Percentiles rank a stretch among this genome's conserved stretches.
Conservation (phyloP, 805 yeast genomes). For the Grigorovia humatica region DNA sequence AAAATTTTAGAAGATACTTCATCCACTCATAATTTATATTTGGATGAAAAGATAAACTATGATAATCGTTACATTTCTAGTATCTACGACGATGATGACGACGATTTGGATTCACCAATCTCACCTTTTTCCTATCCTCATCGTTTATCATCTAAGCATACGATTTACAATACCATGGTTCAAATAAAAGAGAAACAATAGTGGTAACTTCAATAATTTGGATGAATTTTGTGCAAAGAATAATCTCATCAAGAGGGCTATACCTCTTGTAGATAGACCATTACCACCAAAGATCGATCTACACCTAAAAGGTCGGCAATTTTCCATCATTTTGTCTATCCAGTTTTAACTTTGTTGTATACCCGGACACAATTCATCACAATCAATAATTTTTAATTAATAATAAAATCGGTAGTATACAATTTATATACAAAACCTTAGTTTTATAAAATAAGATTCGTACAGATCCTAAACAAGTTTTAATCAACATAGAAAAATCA, state of each 20-base stretch:
- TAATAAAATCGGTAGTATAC: not conserved
- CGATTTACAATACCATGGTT: constrained; percentile 17
- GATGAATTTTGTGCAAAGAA: constrained; percentile 14
- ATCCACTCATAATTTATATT: not conserved
- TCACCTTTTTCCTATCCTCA: constrained; percentile 7
- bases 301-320: constrained; percentile 1
- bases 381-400: not conserved
- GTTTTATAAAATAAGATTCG: not conserved
- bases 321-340: not conserved
- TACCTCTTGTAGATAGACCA: constrained; percentile 17
- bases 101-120: not conserved
- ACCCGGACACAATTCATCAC: no score
- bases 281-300: constrained; percentile 17
- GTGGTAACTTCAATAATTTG: constrained; percentile 12
- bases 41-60: not conserved
- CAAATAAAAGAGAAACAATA: constrained; percentile 22
- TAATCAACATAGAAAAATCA: not conserved
- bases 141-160: constrained; percentile 7
- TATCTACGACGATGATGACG: constrained; percentile 2
- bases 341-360: no score
- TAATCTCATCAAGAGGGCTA: constrained; percentile 11
- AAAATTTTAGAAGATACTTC: not conserved
- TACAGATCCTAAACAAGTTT: no score
- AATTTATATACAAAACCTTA: no score
- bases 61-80: not conserved